These are phyloP conservation scores for Echinosophora koreensis DNA, from an alignment of 306 rosid species.

Conservation along the genomic window DNA sequence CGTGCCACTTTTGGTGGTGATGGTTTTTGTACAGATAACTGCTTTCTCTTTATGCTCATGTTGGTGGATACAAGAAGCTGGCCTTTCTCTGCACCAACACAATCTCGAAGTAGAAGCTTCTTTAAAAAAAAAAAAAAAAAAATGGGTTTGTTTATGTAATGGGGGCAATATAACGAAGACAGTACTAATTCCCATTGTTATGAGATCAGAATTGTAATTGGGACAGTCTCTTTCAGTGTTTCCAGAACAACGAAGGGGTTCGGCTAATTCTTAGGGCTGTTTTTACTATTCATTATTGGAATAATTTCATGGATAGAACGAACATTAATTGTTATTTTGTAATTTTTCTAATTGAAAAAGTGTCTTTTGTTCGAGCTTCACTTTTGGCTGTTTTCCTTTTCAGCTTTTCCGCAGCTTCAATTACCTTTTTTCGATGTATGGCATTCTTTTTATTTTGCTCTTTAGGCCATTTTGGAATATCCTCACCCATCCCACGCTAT, in stretches of 20 bases:
- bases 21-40: slow-evolving; percentile 47
- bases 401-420: slow-evolving; percentile 52
- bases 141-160: slow-evolving; percentile 36
- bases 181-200: slow-evolving; percentile 14
- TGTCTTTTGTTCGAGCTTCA: slow-evolving; percentile 59
- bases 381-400: slow-evolving; percentile 51
- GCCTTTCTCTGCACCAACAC: slow-evolving; percentile 41
- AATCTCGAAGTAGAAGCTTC: slow-evolving; percentile 38
- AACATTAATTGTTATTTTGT: slow-evolving; percentile 21
- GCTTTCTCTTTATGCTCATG: slow-evolving; percentile 43
- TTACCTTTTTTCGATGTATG: slow-evolving; percentile 29
- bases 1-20: slow-evolving; percentile 45
- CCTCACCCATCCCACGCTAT: slow-evolving; percentile 55
- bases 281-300: slow-evolving; percentile 40
- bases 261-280: slow-evolving; percentile 50
- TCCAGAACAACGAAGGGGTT: slow-evolving; percentile 33
- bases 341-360: slow-evolving; percentile 54
- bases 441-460: background rate
- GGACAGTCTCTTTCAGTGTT: slow-evolving; percentile 47
- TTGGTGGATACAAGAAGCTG: slow-evolving; percentile 43
- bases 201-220: slow-evolving; percentile 25
- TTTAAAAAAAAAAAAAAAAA: background rate
- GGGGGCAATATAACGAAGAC: background rate
- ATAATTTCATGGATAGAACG: slow-evolving; percentile 37
- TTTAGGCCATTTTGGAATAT: slow-evolving; percentile 56